phyloP scores from a whole-genome alignment of 176 grass and related monocot species.

The Musa schizocarpa region DNA sequence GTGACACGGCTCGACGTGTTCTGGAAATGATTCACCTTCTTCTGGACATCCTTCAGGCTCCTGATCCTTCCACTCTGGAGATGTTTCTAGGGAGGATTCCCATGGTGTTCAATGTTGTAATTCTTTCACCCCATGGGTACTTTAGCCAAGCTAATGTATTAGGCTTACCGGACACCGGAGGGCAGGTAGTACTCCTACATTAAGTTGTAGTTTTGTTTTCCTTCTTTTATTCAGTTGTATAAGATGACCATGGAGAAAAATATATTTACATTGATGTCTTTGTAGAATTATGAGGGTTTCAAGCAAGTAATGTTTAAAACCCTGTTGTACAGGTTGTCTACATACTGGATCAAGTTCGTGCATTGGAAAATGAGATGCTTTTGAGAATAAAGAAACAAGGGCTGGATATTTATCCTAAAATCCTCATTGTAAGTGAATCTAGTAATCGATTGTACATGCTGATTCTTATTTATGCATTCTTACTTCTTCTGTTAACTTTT shows the following conservation, averaged over 20 bases:
- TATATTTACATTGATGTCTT: not conserved
- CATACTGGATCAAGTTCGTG: slow-evolving; percentile 96
- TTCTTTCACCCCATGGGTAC: slow-evolving; percentile 89
- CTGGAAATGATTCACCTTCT: slow-evolving; percentile 96
- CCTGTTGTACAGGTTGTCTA: slow-evolving; percentile 54
- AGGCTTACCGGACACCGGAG: slow-evolving; percentile 92
- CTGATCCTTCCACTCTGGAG: slow-evolving; percentile 83
- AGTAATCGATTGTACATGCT: slow-evolving; percentile 1
- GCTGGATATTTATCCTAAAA: slow-evolving; percentile 66
- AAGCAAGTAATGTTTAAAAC: not conserved
- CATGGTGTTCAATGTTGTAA: slow-evolving; percentile 5
- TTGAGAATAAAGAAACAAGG: slow-evolving; percentile 82
- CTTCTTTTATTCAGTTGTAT: not conserved
- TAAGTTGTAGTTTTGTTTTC: not conserved
- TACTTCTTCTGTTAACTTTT: slow-evolving; percentile 18
- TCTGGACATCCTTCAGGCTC: slow-evolving; percentile 82
- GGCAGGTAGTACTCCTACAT: slow-evolving; percentile 47
- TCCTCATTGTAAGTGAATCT: slow-evolving; percentile 65
- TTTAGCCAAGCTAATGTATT: slow-evolving; percentile 98
- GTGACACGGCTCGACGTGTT: slow-evolving; percentile 69
- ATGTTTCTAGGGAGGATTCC: slow-evolving; percentile 87
- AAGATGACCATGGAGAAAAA: not conserved
- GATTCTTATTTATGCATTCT: slow-evolving; percentile 8
- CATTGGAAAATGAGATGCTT: slow-evolving; percentile 90
- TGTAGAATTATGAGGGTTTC: not conserved